phyloP scores from a whole-genome alignment of 2,329 filamentous ascomycete genomes.

The Drechmeria coniospora region DNA sequence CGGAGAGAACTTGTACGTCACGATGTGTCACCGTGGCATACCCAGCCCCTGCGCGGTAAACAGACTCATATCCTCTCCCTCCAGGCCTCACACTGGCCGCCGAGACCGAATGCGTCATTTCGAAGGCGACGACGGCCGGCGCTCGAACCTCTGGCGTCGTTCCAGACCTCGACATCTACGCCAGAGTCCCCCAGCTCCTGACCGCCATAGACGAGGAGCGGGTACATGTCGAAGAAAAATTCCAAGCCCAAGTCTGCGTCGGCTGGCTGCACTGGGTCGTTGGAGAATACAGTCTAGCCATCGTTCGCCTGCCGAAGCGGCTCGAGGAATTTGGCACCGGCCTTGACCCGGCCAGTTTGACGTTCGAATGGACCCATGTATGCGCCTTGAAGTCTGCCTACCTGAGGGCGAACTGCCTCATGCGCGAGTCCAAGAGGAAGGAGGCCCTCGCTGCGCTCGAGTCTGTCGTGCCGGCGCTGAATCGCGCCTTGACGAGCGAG shows the following conservation, averaged over 20 bases:
- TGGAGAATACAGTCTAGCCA: constrained; percentile 50
- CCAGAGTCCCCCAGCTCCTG: constrained; percentile 33
- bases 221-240: constrained; percentile 38
- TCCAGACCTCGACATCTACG: constrained; percentile 28
- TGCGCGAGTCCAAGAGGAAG: constrained; percentile 28
- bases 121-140: constrained; percentile 30
- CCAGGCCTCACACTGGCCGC: constrained; percentile 55
- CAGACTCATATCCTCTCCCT: not conserved
- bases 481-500: constrained; percentile 32
- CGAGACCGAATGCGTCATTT: constrained; percentile 51
- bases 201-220: constrained; percentile 43
- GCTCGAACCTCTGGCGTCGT: constrained; percentile 24
- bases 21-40: not conserved
- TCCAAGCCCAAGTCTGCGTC: constrained; percentile 70
- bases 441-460: constrained; percentile 54
- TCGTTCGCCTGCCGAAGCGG: constrained; percentile 46
- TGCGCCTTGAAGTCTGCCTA: constrained; percentile 69
- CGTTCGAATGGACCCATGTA: constrained; percentile 65
- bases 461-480: constrained; percentile 48
- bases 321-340: constrained; percentile 39
- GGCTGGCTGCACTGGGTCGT: constrained; percentile 75
- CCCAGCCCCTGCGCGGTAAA: too few species aligned
- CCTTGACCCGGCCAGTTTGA: constrained; percentile 34
- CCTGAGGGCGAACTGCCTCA: constrained; percentile 52
- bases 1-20: constrained; percentile 62